Evolutionary conservation across 345 rosid species (phyloP).

Genomic region (Acer negundo): DNA sequence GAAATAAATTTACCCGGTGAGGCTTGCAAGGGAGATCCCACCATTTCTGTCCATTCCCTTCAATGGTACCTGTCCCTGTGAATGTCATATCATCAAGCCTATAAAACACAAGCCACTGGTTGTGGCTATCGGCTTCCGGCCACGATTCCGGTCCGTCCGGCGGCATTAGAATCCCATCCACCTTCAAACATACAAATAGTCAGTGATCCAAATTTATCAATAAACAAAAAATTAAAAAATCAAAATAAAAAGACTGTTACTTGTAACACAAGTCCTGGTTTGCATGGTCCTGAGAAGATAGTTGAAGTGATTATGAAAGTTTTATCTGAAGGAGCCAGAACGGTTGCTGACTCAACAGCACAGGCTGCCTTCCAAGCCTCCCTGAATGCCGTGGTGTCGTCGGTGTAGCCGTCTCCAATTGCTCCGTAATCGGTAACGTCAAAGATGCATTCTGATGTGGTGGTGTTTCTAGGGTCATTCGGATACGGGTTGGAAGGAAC

Average conservation of each 20-base stretch:
- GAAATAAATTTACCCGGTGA: constrained; percentile 59
- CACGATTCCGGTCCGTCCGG: constrained; percentile 91
- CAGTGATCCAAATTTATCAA: neutral
- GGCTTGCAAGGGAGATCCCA: constrained; percentile 99
- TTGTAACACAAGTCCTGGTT: constrained; percentile 78
- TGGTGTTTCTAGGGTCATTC: constrained; percentile 36
- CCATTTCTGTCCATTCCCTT: constrained; percentile 97
- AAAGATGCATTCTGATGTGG: constrained; percentile 36
- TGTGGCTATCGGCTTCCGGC: constrained; percentile 73
- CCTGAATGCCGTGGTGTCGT: constrained; percentile 77
- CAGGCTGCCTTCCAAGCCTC: constrained; percentile 95
- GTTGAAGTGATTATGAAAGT: constrained; percentile 78
- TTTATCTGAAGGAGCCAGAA: constrained; percentile 70
- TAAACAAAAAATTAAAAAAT: neutral
- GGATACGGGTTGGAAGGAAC: constrained; percentile 76
- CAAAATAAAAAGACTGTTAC: constrained; percentile 29
- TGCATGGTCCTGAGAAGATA: constrained; percentile 90
- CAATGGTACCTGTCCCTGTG: constrained; percentile 78
- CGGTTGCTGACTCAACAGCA: constrained; percentile 59
- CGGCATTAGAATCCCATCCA: constrained; percentile 83
- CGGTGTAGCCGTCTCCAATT: constrained; percentile 76
- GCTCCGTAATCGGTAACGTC: constrained; percentile 83
- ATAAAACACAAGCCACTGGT: constrained; percentile 94
- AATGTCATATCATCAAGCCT: constrained; percentile 61
- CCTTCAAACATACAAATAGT: constrained; percentile 31